Conservation (phyloP, 2,329 filamentous ascomycete genomes). For the Dactylellina leptospora region DNA sequence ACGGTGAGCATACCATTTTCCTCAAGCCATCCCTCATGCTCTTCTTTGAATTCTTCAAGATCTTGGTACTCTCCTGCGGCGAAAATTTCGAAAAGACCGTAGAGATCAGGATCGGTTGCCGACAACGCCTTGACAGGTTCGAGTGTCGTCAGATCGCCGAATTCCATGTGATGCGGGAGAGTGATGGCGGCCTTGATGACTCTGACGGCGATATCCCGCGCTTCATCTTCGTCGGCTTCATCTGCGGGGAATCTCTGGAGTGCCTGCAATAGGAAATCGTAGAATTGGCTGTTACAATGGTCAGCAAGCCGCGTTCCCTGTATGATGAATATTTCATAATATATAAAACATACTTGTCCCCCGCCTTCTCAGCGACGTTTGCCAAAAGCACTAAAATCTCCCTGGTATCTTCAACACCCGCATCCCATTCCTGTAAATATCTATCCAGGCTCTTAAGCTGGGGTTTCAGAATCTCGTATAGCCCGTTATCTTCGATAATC, state of each 20-base stretch:
- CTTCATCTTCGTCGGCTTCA: slow-evolving; percentile 66
- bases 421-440: slow-evolving; percentile 85
- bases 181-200: slow-evolving; percentile 74
- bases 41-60: slow-evolving; percentile 93
- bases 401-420: slow-evolving; percentile 81
- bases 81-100: slow-evolving; percentile 94
- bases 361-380: slow-evolving; percentile 79
- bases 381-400: slow-evolving; percentile 84
- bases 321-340: slow-evolving; percentile 62
- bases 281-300: slow-evolving; percentile 60
- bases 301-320: not conserved
- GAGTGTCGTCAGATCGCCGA: slow-evolving; percentile 74
- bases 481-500: slow-evolving; percentile 76
- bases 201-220: slow-evolving; percentile 69
- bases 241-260: slow-evolving; percentile 76
- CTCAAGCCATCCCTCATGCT: slow-evolving; percentile 86
- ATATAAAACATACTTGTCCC: slow-evolving; percentile 75
- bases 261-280: slow-evolving; percentile 77
- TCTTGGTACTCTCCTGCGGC: slow-evolving; percentile 92
- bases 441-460: slow-evolving; percentile 82
- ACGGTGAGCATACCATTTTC: slow-evolving; percentile 69
- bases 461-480: slow-evolving; percentile 83
- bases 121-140: slow-evolving; percentile 85
- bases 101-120: slow-evolving; percentile 83
- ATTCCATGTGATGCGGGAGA: slow-evolving; percentile 74